phyloP scores from a whole-genome alignment of 1,284 basidiomycete genomes.

The Ustilago bromivora region DNA sequence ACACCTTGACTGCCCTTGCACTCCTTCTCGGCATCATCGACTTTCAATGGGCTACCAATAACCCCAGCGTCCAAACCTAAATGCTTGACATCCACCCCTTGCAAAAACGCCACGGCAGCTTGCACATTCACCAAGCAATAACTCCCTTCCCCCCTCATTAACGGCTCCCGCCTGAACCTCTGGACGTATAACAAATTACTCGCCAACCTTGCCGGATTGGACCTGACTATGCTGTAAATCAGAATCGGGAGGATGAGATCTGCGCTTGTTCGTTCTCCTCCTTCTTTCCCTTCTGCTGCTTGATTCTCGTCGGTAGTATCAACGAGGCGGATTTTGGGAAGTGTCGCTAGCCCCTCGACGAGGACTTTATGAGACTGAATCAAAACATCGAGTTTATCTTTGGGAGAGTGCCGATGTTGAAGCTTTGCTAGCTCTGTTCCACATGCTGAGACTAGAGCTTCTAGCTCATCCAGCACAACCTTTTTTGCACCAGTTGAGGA shows the following conservation, averaged over 20 bases:
- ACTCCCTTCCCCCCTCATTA: conserved; percentile 83
- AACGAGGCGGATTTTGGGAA: conserved; percentile 38
- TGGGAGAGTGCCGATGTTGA: conserved; percentile 80
- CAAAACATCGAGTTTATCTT: conserved; percentile 82
- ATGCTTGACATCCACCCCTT: conserved; percentile 86
- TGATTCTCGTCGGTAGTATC: conserved; percentile 18
- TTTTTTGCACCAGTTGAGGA: conserved; percentile 59
- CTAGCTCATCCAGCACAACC: conserved; percentile 73
- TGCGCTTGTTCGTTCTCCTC: conserved; percentile 57
- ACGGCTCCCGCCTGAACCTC: conserved; percentile 79
- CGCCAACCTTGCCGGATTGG: conserved; percentile 86
- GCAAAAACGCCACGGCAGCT: conserved; percentile 91
- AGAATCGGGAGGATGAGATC: conserved; percentile 88
- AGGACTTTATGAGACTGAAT: conserved; percentile 85
- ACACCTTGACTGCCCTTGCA: not conserved
- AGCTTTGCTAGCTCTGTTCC: conserved; percentile 81
- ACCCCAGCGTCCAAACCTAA: conserved; percentile 77
- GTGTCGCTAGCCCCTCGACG: conserved; percentile 74
- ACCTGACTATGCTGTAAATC: conserved; percentile 89
- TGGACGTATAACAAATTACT: conserved; percentile 84
- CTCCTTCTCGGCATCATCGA: not conserved
- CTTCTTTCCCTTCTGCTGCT: not conserved
- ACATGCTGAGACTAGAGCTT: conserved; percentile 78
- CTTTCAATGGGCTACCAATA: conserved; percentile 13
- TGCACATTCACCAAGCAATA: conserved; percentile 93